Evolutionary conservation across 768 basidiomycete genomes (phyloP), one percentile per base, ranked within the genome.

Genomic region (Solioccasus polychromus): DNA sequence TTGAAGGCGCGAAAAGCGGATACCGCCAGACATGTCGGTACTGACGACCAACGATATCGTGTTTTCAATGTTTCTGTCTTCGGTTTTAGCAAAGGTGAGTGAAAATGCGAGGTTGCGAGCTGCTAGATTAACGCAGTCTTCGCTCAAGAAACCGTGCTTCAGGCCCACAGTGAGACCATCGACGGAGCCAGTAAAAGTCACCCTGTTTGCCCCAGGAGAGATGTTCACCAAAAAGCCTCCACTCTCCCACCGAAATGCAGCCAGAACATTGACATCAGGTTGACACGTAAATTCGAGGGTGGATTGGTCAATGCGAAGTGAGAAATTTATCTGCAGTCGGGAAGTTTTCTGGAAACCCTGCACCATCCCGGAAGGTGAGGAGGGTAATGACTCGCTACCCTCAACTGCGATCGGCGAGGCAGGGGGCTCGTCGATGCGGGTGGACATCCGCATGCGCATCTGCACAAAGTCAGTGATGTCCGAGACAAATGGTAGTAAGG

Each of bases 201-300:
- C 71, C 38, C 76, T 80, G n/a, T 79, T 74, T 38, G 80, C 80
- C 3, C 83, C 83, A 2, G 92, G 87, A 29, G 84, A 79, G 31
- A 91, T 70, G 55, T 82, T 88, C 43, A 93, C 64, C 39, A 92
- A 69, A 59, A 97, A 93, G 0, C 92, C 93, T 32, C 95, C 95
- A 54, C 89, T 94, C 43, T 95, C 87, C 95, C 95, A 98, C 37
- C 89, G 78, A 26, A 96, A 60, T 2, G 85, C 85, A 12, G 89
- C 91, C 32, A 86, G 75, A n/a, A 96, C 94, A 52, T 94, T 92
- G 41, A 92, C 90, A 58, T 93, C 91, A 0, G 92, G 92, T 49
- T 84, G 82, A 54, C 95, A 97, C 1, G 88, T 90, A 22, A 98
- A 69, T 47, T 88, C 83, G 39, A 98, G 74, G 44, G 77, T 83